Evolutionary conservation across 192 early-diverging fungal genomes (phyloP).

Genomic region (Gaertneriomyces semiglobifer): DNA sequence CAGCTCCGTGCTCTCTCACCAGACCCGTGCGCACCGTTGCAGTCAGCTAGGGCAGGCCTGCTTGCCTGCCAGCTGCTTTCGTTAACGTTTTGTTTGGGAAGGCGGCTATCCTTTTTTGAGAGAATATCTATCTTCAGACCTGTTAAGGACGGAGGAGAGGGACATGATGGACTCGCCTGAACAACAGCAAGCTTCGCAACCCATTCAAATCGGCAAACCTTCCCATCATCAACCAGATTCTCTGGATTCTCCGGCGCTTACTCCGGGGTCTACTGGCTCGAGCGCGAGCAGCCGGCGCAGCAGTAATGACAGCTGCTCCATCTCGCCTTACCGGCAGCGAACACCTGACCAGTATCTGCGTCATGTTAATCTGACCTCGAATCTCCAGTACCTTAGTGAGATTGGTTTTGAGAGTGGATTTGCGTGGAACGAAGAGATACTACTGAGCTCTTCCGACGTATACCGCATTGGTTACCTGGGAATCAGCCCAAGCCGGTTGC

Average conservation of each 20-base stretch:
- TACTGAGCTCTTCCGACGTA: conserved; percentile 1
- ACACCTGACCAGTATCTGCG: neutral
- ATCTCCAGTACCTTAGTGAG: conserved; percentile 9
- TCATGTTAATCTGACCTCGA: conserved; percentile 9
- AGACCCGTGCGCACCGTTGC: too few species aligned
- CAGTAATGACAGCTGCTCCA: neutral
- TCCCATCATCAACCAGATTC: neutral
- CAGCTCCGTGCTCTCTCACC: too few species aligned
- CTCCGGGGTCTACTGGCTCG: neutral
- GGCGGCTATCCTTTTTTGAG: too few species aligned
- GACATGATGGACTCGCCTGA: neutral
- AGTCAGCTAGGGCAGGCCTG: too few species aligned
- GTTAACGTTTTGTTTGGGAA: too few species aligned
- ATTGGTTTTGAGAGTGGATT: conserved; percentile 20
- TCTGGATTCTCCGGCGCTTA: neutral
- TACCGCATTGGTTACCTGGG: neutral
- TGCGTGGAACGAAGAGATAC: conserved; percentile 14
- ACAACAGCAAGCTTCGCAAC: neutral
- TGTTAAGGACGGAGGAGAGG: too few species aligned
- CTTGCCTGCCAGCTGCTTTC: too few species aligned
- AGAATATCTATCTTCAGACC: too few species aligned
- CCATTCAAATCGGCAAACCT: neutral
- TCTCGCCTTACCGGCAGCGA: neutral
- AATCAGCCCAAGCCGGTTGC: conserved; percentile 7
- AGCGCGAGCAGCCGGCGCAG: neutral